Conservation (phyloP, 345 rosid species). For the Ceriops tagal region DNA sequence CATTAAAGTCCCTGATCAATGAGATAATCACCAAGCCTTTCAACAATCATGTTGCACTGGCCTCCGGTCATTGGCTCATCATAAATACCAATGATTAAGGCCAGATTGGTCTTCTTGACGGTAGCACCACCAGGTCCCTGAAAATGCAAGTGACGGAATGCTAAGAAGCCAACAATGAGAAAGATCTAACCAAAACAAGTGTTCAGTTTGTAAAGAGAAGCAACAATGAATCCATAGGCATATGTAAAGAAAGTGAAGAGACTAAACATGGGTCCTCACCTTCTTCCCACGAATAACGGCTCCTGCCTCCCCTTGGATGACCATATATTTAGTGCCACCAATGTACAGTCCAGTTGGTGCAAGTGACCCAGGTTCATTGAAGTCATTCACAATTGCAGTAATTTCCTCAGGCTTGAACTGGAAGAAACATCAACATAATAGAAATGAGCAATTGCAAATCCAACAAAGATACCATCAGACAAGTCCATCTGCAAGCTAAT, state of each 20-base stretch:
- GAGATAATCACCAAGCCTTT: conserved; percentile 28
- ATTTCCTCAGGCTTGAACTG: conserved; percentile 23
- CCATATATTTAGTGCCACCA: conserved; percentile 36
- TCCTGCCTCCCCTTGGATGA: conserved; percentile 33
- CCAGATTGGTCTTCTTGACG: conserved; percentile 16
- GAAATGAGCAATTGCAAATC: not conserved
- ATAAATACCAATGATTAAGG: conserved; percentile 26
- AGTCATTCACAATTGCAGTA: conserved; percentile 24
- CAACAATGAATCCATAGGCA: no score
- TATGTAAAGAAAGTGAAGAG: no score
- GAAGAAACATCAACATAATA: conserved; percentile 22
- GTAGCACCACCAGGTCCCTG: conserved; percentile 18
- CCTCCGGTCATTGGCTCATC: conserved; percentile 29
- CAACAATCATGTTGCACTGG: conserved; percentile 32
- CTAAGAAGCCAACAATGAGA: no score
- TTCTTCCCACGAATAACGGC: conserved; percentile 32
- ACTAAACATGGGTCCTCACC: not conserved
- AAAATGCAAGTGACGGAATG: not conserved
- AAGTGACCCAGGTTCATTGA: conserved; percentile 30
- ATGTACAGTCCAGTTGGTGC: conserved; percentile 31
- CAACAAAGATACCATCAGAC: not conserved
- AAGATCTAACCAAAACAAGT: not conserved
- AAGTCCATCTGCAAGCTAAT: no score
- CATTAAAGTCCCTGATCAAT: conserved; percentile 15
- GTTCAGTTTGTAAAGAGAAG: not conserved